phyloP scores from a whole-genome alignment of 768 basidiomycete genomes.

The Lyophyllum shimeji region DNA sequence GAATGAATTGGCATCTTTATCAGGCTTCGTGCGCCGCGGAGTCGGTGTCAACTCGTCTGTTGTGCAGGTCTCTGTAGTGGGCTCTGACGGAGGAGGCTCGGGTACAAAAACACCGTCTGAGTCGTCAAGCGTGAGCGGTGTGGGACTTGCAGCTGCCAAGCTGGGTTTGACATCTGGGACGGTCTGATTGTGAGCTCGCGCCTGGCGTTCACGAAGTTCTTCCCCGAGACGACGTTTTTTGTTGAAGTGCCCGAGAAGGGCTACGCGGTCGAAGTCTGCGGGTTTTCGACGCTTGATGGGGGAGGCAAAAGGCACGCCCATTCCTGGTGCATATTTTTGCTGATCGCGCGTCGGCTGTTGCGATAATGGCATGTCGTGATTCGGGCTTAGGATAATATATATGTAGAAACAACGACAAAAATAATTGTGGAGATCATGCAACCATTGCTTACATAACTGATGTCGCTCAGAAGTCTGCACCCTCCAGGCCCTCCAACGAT shows the following conservation, averaged over 20 bases:
- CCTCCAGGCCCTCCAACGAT: background rate
- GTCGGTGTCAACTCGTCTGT: background rate
- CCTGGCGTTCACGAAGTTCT: background rate
- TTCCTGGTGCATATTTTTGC: constrained; percentile 10
- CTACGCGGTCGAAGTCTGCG: constrained; percentile 6
- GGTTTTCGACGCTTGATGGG: constrained; percentile 17
- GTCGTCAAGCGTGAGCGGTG: too few relatives aligned
- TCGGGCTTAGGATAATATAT: background rate
- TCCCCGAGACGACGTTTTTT: background rate
- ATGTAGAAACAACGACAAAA: background rate
- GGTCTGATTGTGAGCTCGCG: background rate
- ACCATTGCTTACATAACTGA: background rate
- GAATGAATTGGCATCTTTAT: background rate
- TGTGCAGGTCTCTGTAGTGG: background rate
- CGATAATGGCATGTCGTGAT: background rate
- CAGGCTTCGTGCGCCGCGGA: background rate
- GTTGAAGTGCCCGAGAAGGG: constrained; percentile 1
- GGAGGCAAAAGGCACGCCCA: constrained; percentile 20
- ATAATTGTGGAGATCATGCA: background rate
- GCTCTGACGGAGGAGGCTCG: background rate
- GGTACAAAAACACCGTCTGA: background rate
- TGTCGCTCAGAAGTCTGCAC: background rate
- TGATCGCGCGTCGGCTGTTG: background rate
- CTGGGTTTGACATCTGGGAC: too few relatives aligned
- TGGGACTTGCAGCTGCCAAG: background rate